Base-by-base conservation (phyloP, 2,329 filamentous ascomycete genomes). In the Chrysoporthe puriensis region DNA sequence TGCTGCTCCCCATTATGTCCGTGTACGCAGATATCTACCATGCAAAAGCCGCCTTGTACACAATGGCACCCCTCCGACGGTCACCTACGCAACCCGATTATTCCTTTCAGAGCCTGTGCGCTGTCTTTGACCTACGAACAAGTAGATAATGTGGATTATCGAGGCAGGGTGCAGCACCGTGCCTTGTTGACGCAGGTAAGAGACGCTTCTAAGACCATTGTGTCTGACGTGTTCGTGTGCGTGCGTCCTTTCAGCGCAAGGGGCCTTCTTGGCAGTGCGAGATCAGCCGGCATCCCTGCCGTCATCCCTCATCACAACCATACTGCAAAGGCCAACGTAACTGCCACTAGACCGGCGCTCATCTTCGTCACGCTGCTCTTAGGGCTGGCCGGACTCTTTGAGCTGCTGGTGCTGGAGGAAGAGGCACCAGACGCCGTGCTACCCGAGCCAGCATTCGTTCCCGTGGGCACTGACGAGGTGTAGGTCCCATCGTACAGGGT, bases 291-390 rank as follows among this genome's bases (percentile, higher is more conserved):
- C 18, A 54, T 21, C 14, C 21, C 50, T 54, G 9, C 6, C 13
- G n/a, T 14, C n/a, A 16, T 40, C n/a, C 21, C 16, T 54, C 16
- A 59, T 79, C 76, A 85, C 67, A 86, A 73, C 81, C 83, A 85
- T 69, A 84, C 79, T 44, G 83, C 79, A 70, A 86, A 85, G 52
- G 84, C 77, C 69, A 86, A 75, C 83, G 85, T 84, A n/a, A 86
- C 82, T 44, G 77, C 79, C 1, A 82, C 79, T 9, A 86, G 74
- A 3, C 79, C 84, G n/a, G 79, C 79, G 36, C 79, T 78, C 81
- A 85, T 85, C 18, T 82, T 82, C 4, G 82, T 79, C 62, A 85
- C 78, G 70, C 84, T 80, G 73, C 80, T 82, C 66, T 79, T 81
- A 18, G 79, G 80, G 46, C 80, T 78, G 5, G 81, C 83, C 14